These are phyloP conservation scores for Rhizopus stolonifer DNA, from an alignment of 371 early-diverging fungal species.

Conservation along the genomic window DNA sequence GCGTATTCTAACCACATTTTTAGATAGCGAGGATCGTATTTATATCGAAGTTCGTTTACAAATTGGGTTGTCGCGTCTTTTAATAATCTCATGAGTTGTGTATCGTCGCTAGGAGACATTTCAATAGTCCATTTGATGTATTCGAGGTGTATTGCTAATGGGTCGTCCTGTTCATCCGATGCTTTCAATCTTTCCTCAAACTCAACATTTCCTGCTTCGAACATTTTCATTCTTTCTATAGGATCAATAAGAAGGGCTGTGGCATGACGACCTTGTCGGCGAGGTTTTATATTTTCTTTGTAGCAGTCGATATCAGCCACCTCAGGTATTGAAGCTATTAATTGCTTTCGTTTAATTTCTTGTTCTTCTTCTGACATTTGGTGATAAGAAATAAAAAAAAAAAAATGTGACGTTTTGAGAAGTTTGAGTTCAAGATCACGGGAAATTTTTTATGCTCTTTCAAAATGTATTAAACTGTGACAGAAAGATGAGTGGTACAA, in stretches of 20 bases:
- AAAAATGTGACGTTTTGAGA: background rate
- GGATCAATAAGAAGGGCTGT: constrained; percentile 38
- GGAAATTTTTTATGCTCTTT: too few species aligned
- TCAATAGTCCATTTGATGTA: constrained; percentile 76
- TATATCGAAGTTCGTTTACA: constrained; percentile 63
- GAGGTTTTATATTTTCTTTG: constrained; percentile 84
- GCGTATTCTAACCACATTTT: constrained; percentile 74
- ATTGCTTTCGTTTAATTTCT: background rate
- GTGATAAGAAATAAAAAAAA: background rate
- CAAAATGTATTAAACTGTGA: too few species aligned
- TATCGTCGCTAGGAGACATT: constrained; percentile 60
- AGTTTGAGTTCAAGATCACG: too few species aligned
- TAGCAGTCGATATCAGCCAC: constrained; percentile 57
- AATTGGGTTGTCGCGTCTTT: constrained; percentile 64
- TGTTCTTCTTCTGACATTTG: constrained; percentile 6
- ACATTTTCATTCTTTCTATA: constrained; percentile 30
- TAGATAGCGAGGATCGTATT: constrained; percentile 77
- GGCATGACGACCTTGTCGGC: constrained; percentile 67
- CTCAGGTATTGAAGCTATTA: constrained; percentile 31
- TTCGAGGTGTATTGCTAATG: constrained; percentile 70
- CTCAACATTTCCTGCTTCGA: constrained; percentile 34
- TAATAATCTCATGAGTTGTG: constrained; percentile 54
- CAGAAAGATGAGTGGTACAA: too few species aligned
- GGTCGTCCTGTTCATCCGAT: constrained; percentile 67
- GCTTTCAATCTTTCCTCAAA: constrained; percentile 52